A percentile compares a stretch with the other conserved stretches of the same genome.
Evolutionary conservation across 495 filamentous ascomycete genomes (phyloP).

Genomic region (Penicillium lagena): DNA sequence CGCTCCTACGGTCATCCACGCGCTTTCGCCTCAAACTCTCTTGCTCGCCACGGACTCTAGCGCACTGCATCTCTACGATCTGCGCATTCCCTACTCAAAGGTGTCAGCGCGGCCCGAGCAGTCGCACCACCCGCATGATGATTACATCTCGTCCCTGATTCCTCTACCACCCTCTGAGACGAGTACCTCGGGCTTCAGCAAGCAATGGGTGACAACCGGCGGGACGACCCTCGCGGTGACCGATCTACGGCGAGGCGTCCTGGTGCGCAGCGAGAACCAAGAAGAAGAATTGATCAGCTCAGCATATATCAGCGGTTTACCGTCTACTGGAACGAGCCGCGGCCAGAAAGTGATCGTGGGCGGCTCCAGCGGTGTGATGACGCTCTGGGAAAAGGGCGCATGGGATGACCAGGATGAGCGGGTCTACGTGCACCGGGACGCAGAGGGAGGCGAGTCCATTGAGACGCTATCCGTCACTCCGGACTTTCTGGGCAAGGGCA

Average conservation of each 20-base stretch:
- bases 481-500: conserved; percentile 56
- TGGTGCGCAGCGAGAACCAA: conserved; percentile 85
- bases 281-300: conserved; percentile 86
- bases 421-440: conserved; percentile 57
- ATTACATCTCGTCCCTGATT: conserved; percentile 87
- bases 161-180: conserved; percentile 70
- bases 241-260: conserved; percentile 74
- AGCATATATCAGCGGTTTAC: conserved; percentile 61
- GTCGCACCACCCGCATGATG: conserved; percentile 78
- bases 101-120: conserved; percentile 59
- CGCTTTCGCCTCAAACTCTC: conserved; percentile 79
- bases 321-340: conserved; percentile 53
- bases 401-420: conserved; percentile 95
- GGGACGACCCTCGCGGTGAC: conserved; percentile 84
- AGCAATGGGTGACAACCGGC: conserved; percentile 90
- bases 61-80: conserved; percentile 82
- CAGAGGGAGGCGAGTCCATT: conserved; percentile 58
- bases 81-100: conserved; percentile 58
- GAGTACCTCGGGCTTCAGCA: conserved; percentile 77
- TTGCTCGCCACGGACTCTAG: conserved; percentile 88
- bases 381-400: conserved; percentile 84
- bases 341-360: conserved; percentile 78
- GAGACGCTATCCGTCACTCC: conserved; percentile 65
- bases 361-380: conserved; percentile 70
- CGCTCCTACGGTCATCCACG: conserved; percentile 67